These are phyloP conservation scores for Cladophialophora psammophila DNA, from an alignment of 2,329 filamentous ascomycete species.

Conservation along the genomic window DNA sequence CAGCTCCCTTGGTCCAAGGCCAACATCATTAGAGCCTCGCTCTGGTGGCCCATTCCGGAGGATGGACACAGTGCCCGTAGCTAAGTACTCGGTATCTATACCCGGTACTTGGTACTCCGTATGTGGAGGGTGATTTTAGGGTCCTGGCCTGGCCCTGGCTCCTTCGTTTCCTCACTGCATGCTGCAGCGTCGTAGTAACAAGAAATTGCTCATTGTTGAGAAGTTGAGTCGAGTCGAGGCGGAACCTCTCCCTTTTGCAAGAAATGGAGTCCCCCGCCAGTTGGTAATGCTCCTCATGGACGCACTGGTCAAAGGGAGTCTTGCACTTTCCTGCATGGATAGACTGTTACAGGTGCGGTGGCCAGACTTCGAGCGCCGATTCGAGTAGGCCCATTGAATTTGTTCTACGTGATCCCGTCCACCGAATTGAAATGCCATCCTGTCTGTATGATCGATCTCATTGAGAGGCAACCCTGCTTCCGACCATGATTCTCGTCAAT, in stretches of 20 bases:
- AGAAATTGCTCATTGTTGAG: background rate
- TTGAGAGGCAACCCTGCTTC: background rate
- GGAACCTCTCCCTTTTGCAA: background rate
- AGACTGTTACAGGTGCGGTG: background rate
- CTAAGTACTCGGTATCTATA: background rate
- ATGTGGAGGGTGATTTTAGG: background rate
- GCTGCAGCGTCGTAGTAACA: background rate
- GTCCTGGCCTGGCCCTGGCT: background rate
- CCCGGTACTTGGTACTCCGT: background rate
- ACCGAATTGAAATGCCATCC: background rate
- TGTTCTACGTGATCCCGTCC: background rate
- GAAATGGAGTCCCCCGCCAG: background rate
- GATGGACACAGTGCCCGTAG: background rate
- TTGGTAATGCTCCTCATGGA: background rate
- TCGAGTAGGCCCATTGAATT: background rate
- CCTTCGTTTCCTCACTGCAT: background rate
- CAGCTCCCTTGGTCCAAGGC: background rate
- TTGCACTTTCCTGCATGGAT: background rate
- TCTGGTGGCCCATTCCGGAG: background rate
- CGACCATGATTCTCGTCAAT: conserved; percentile 20
- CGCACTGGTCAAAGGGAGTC: background rate
- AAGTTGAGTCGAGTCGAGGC: background rate
- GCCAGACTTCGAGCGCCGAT: background rate
- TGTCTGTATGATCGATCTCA: background rate
- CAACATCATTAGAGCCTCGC: background rate